Percentiles rank a stretch among this genome's conserved stretches.
Conservation (phyloP, 2,329 filamentous ascomycete species). For the Zymoseptoria ardabiliae region DNA sequence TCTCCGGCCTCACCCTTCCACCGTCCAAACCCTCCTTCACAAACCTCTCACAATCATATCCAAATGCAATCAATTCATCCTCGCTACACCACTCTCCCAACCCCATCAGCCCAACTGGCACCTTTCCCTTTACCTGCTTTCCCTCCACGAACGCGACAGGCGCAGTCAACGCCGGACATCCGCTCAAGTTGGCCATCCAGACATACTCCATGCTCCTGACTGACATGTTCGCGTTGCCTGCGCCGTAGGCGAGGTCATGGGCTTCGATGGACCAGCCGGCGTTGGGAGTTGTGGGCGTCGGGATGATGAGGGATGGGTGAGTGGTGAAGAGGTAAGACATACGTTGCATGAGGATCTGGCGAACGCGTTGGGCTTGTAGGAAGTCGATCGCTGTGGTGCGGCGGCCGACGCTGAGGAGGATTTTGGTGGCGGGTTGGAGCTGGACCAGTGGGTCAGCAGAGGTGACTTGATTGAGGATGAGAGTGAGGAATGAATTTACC, state of each 20-base stretch:
- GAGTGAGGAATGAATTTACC: constrained; percentile 43
- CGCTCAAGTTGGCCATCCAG: constrained; percentile 76
- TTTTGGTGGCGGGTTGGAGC: constrained; percentile 48
- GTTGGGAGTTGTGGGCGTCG: constrained; percentile 70
- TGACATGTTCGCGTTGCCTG: constrained; percentile 64
- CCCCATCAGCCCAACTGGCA: constrained; percentile 48
- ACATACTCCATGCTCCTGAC: constrained; percentile 60
- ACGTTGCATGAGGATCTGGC: constrained; percentile 71
- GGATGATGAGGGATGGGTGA: constrained; percentile 68
- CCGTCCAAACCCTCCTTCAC: constrained; percentile 33
- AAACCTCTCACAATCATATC: constrained; percentile 44
- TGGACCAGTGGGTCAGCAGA: neutral
- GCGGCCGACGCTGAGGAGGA: constrained; percentile 59
- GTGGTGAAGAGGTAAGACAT: constrained; percentile 61
- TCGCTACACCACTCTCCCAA: constrained; percentile 51
- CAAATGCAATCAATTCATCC: constrained; percentile 46
- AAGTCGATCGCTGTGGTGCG: constrained; percentile 63
- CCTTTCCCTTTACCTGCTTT: constrained; percentile 43
- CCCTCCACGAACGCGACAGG: constrained; percentile 66
- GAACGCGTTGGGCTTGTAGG: constrained; percentile 64
- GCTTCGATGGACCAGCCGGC: constrained; percentile 60
- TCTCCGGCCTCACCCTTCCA: constrained; percentile 30
- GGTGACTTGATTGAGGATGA: neutral
- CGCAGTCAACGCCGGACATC: constrained; percentile 65
- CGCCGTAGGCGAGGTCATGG: constrained; percentile 53